phyloP scores from a whole-genome alignment of 768 basidiomycete species.

The Mycena galericulata region DNA sequence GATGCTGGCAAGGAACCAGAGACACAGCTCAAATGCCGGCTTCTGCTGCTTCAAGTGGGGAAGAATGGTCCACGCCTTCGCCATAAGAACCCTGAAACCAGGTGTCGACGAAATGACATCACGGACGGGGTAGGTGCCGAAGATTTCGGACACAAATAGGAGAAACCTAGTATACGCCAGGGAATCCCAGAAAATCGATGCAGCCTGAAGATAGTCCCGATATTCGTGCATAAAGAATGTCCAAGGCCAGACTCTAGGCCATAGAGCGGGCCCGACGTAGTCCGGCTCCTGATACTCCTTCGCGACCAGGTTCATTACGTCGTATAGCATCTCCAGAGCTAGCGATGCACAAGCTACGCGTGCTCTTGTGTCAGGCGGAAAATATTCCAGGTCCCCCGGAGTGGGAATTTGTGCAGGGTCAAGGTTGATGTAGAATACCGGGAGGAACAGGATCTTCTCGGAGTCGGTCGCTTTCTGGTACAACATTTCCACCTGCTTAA shows the following conservation, averaged over 20 bases:
- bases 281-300: constrained; percentile 9
- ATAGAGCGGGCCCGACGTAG: not conserved
- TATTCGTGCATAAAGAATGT: constrained; percentile 13
- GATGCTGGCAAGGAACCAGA: constrained; percentile 6
- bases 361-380: constrained; percentile 3
- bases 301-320: not conserved
- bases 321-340: constrained; percentile 8
- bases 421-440: constrained; percentile 1
- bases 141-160: constrained; percentile 11
- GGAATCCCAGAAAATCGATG: not conserved
- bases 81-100: constrained; percentile 7
- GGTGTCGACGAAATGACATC: constrained; percentile 1
- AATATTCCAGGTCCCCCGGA: constrained; percentile 2
- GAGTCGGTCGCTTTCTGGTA: not conserved
- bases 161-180: constrained; percentile 5
- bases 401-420: constrained; percentile 12
- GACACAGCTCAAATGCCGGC: not conserved
- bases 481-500: not conserved
- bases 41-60: not conserved
- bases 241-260: constrained; percentile 14
- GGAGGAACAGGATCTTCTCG: constrained; percentile 13
- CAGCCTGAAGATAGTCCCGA: constrained; percentile 1
- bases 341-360: constrained; percentile 8
- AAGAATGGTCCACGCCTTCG: constrained; percentile 4
- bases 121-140: constrained; percentile 1